These are phyloP conservation scores for Fusarium nisikadoi DNA, from an alignment of 2,329 filamentous ascomycete genomes.

Conservation along the genomic window DNA sequence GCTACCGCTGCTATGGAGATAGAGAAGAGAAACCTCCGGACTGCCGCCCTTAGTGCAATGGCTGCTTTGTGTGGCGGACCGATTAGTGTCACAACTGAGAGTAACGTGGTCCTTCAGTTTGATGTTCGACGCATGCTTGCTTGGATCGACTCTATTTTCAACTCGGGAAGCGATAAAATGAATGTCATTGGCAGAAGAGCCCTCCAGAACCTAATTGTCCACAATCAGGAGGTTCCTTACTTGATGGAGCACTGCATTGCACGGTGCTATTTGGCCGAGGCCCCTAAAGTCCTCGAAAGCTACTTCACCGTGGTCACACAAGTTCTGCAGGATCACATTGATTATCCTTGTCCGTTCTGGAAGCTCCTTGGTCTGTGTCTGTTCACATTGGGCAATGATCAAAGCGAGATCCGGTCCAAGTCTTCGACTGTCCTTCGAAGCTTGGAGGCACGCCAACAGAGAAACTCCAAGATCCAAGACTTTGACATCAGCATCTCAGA, in stretches of 20 bases:
- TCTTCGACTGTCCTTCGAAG: conserved; percentile 83
- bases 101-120: conserved; percentile 87
- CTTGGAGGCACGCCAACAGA: conserved; percentile 80
- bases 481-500: conserved; percentile 99
- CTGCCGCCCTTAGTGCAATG: conserved; percentile 94
- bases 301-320: conserved; percentile 94
- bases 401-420: conserved; percentile 88
- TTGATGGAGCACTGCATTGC: conserved; percentile 90
- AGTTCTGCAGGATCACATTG: conserved; percentile 83
- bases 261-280: conserved; percentile 86
- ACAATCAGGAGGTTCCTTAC: conserved; percentile 88
- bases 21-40: conserved; percentile 91
- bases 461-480: conserved; percentile 92
- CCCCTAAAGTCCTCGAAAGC: conserved; percentile 86
- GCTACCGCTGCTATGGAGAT: conserved; percentile 94
- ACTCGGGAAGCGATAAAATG: conserved; percentile 88
- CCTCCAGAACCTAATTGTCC: conserved; percentile 86
- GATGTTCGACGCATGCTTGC: conserved; percentile 91
- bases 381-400: conserved; percentile 92
- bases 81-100: conserved; percentile 88
- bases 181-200: conserved; percentile 90
- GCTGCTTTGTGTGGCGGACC: conserved; percentile 88
- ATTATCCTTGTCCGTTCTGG: conserved; percentile 89
- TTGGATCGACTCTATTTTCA: conserved; percentile 97
- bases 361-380: conserved; percentile 87